Evolutionary conservation across 108 stramenopile genomes (phyloP).

Genomic region (Craspedostauros australis): DNA sequence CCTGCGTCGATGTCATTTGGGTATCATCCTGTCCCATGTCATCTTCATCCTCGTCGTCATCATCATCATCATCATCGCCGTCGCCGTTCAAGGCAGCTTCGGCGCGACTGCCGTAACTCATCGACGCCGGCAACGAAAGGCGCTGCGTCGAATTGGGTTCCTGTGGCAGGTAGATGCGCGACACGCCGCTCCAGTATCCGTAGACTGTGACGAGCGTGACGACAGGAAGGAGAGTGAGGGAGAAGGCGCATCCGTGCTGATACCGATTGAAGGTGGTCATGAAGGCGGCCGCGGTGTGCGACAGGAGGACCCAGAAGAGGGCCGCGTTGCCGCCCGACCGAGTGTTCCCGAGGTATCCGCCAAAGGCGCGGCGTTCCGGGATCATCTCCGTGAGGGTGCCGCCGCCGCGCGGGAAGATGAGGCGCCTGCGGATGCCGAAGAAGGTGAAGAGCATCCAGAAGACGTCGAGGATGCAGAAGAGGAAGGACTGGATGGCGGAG

Average conservation of each 20-base stretch:
- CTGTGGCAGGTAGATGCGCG: slow-evolving; percentile 43
- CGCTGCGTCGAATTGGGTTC: slow-evolving; percentile 22
- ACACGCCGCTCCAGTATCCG: slow-evolving; percentile 42
- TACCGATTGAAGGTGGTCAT: slow-evolving; percentile 36
- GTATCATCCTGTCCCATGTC: too few species aligned
- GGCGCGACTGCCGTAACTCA: slow-evolving; percentile 34
- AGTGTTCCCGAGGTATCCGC: slow-evolving; percentile 38
- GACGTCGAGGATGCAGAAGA: slow-evolving; percentile 72
- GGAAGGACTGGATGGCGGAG: slow-evolving; percentile 50
- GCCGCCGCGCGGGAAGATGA: slow-evolving; percentile 36
- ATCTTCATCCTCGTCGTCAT: too few species aligned
- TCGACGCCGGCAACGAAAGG: slow-evolving; percentile 24
- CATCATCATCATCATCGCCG: too few species aligned
- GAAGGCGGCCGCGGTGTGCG: slow-evolving; percentile 34
- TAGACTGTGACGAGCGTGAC: slow-evolving; percentile 25
- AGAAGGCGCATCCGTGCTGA: slow-evolving; percentile 40
- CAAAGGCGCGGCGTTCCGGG: slow-evolving; percentile 15
- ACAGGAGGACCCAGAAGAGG: slow-evolving; percentile 24
- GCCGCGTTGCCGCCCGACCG: slow-evolving; percentile 43
- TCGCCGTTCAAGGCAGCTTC: too few species aligned
- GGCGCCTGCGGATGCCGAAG: slow-evolving; percentile 73
- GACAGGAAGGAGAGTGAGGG: slow-evolving; percentile 21
- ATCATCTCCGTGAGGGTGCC: slow-evolving; percentile 21
- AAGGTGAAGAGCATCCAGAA: slow-evolving; percentile 82
- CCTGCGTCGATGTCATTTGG: too few species aligned